These are phyloP conservation scores for Diversispora epigaea DNA, from an alignment of 192 early-diverging fungal species.

Conservation along the genomic window DNA sequence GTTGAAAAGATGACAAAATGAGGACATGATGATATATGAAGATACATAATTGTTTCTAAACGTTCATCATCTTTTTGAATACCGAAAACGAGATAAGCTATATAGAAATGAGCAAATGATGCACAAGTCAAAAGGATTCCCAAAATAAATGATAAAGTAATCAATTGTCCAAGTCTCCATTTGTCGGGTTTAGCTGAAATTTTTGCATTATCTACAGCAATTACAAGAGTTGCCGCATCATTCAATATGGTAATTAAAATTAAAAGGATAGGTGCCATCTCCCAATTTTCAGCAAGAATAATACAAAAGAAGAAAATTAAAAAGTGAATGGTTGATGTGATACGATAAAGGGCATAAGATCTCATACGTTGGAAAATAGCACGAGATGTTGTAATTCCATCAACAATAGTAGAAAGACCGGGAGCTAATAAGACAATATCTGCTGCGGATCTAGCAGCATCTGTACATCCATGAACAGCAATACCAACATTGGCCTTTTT, in stretches of 20 bases:
- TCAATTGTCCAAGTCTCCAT: constrained; percentile 91
- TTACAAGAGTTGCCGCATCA: constrained; percentile 89
- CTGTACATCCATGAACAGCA: constrained; percentile 93
- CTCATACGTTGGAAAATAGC: constrained; percentile 97
- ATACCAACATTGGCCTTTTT: constrained; percentile 99
- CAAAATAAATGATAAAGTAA: constrained; percentile 77
- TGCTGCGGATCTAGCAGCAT: constrained; percentile 91
- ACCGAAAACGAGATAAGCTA: constrained; percentile 66
- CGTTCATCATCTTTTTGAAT: constrained; percentile 48
- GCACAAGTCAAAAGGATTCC: constrained; percentile 70
- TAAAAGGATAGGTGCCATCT: constrained; percentile 74
- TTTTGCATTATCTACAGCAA: constrained; percentile 90
- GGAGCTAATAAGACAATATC: constrained; percentile 92
- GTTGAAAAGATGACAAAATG: constrained; percentile 97
- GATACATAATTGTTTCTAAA: constrained; percentile 90
- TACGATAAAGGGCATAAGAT: constrained; percentile 90
- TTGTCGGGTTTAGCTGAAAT: constrained; percentile 90
- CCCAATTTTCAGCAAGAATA: constrained; percentile 78
- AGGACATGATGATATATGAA: constrained; percentile 85
- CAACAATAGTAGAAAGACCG: constrained; percentile 89
- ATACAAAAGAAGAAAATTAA: constrained; percentile 95
- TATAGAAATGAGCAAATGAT: constrained; percentile 84
- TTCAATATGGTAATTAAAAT: constrained; percentile 91
- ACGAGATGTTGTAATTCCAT: constrained; percentile 85
- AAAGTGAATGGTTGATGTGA: constrained; percentile 94